Evolutionary conservation across 108 stramenopile species (phyloP), one percentile per base, ranked within the genome.

Genomic region (Licmophora abbreviata): DNA sequence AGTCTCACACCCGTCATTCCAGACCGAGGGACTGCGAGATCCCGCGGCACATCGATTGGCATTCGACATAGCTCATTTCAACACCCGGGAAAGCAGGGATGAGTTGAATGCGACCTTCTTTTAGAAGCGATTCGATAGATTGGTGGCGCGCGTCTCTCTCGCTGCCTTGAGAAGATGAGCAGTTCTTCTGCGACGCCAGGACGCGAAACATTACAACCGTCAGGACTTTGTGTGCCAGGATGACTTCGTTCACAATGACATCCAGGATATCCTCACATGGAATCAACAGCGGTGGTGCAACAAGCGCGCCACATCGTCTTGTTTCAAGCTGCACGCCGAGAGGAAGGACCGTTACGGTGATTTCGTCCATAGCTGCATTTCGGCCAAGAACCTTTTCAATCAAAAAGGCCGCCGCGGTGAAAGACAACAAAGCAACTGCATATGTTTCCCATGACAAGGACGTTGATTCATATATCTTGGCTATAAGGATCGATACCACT

Each of bases 191-290:
- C 34, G 10, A 10, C 22, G 21, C 21, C n/a, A 26, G 3, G 1
- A 47, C 6, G 15, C 45, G 45, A 27, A 47, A 47, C 18, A 20
- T n/a, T 23, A 47, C 26, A 2, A 47, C 45, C 21, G n/a, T 47
- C 15, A 8, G 3, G 21, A 47, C 26, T 47, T 47, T 47, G 8
- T 47, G 21, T 3, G 45, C 15, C 15, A 47, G 45, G 15, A 47
- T 47, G 21, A 47, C 45, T 47, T 47, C 45, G 25, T 21, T 47
- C n/a, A 47, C 8, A 47, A 47, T 47, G 7, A 47, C 45, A 27
- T 47, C 45, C 3, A 40, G 3, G 20, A 40, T 40, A 40, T 40
- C 38, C 15, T 15, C 15, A 18, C 38, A 20, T 18, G 38, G 38
- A 18, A 40, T 4, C 15, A 40, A 40, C 20, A 40, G 20, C 15